Base-by-base conservation (phyloP, 148 eudicot species). In the Rhododendron vialii region DNA sequence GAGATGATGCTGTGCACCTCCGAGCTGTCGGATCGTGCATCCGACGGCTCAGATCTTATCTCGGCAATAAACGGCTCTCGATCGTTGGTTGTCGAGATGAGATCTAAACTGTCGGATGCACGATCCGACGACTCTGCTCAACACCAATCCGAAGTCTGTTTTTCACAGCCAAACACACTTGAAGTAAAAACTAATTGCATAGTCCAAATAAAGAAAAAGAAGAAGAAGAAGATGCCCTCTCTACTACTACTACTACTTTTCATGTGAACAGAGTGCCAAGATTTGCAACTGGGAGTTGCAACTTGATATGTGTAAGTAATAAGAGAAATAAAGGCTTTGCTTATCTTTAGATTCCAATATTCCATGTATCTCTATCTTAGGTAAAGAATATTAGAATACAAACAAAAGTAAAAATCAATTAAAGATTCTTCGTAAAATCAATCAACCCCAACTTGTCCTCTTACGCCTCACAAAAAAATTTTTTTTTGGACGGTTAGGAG, bases 221-320 rank as follows among this genome's bases (percentile, higher is more conserved):
- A 55, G 5, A 53, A 5, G 61, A 55, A n/a, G 26, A 63, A 65
- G 80, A 78, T 81, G 78, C 85, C 83, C 69, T 55, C 53, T 26
- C 18, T 18, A 33, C 43, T 4, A 38, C 41, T 36, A 36, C 38
- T 36, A 35, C 65, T 1, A 48, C 43, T 55, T 81, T 88, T 80
- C 86, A 85, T 81, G 89, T 55, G 85, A 86, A 87, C 69, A 88
- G 81, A 87, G 87, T 82, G 88, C 77, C 87, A 87, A 78, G 45
- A 51, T 33, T 30, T 30, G 84, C 67, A 55, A 15, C 83, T 50
- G 47, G 80, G 82, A 28, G n/a, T 3, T 45, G 88, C 90, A 90
- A 88, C 84, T 85, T 84, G 87, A 69, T 86, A 50, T 76, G 2
- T 30, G 18, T 67, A 13, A 24, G 5, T 36, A 38, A 38, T 41